Evolutionary conservation across 495 filamentous ascomycete species (phyloP).

Genomic region (Pseudoneurospora amorphoporcata): DNA sequence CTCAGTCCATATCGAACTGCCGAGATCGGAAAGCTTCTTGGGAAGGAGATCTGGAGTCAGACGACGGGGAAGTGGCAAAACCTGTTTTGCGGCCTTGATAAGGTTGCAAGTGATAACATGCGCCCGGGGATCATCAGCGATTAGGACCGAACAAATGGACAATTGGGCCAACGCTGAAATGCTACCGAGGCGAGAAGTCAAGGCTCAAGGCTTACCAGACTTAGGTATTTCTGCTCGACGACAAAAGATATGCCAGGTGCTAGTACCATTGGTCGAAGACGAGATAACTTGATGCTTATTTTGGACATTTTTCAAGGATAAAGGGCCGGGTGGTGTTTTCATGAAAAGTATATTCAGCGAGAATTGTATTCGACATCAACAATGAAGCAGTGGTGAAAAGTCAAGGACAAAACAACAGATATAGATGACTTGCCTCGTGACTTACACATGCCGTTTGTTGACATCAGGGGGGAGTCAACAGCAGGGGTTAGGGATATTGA

Average conservation of each 20-base stretch:
- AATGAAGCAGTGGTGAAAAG: not conserved
- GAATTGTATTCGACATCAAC: not conserved
- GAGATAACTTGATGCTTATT: no score
- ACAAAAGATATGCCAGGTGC: no score
- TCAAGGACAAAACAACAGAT: not conserved
- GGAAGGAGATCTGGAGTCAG: slow-evolving; percentile 41
- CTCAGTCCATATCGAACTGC: slow-evolving; percentile 47
- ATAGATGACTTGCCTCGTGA: not conserved
- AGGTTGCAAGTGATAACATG: slow-evolving; percentile 15
- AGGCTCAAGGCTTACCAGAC: slow-evolving; percentile 5
- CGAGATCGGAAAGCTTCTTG: slow-evolving; percentile 39
- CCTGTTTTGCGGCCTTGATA: slow-evolving; percentile 20
- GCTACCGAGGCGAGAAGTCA: slow-evolving; percentile 16
- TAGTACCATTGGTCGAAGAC: no score
- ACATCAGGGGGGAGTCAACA: not conserved
- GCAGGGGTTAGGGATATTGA: not conserved
- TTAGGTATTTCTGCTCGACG: no score
- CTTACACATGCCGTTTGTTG: not conserved
- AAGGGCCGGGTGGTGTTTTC: no score
- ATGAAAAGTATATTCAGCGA: no score
- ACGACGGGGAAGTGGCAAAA: slow-evolving; percentile 10
- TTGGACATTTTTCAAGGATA: no score
- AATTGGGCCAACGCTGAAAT: slow-evolving; percentile 25
- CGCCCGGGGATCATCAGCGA: no score
- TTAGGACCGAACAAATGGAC: slow-evolving; percentile 2